Conservation (phyloP, 2,329 filamentous ascomycete species). For the Colletotrichum sp. region DNA sequence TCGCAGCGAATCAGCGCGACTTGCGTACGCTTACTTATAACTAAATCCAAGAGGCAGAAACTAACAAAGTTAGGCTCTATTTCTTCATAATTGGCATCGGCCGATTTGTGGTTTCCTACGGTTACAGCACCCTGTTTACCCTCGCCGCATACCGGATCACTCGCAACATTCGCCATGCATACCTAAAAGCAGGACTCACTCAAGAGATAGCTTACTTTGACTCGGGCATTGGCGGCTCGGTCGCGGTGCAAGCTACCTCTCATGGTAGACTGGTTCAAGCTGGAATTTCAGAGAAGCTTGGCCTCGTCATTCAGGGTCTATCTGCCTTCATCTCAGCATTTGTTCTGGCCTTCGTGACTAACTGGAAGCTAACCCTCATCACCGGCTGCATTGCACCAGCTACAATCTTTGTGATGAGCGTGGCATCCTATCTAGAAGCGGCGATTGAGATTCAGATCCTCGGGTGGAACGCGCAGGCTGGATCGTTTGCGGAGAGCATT, state of each 20-base stretch:
- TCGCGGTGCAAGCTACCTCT: constrained; percentile 46
- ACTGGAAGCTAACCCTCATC: constrained; percentile 51
- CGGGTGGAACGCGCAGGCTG: constrained; percentile 38
- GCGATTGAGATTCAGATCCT: constrained; percentile 38
- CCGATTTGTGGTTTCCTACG: constrained; percentile 55
- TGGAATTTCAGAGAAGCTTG: constrained; percentile 47
- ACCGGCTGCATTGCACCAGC: constrained; percentile 33
- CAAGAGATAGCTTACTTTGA: constrained; percentile 59
- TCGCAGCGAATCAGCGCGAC: constrained; percentile 30
- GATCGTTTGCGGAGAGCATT: constrained; percentile 39
- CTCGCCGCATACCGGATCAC: constrained; percentile 57
- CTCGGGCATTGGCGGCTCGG: constrained; percentile 42
- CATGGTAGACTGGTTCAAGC: constrained; percentile 47
- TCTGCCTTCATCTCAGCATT: constrained; percentile 43
- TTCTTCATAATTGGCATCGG: constrained; percentile 64
- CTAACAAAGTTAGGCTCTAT: constrained; percentile 46
- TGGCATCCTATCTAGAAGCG: constrained; percentile 30
- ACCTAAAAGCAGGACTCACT: constrained; percentile 53
- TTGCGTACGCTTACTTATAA: constrained; percentile 30
- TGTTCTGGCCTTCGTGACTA: constrained; percentile 41
- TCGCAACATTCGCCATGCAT: constrained; percentile 51
- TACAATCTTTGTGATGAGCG: constrained; percentile 33
- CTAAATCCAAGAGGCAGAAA: too few species aligned
- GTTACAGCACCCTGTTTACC: constrained; percentile 50
- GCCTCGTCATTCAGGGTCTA: constrained; percentile 41